Base-by-base conservation (phyloP, 2,329 filamentous ascomycete genomes). In the Blastomyces emzantsi region DNA sequence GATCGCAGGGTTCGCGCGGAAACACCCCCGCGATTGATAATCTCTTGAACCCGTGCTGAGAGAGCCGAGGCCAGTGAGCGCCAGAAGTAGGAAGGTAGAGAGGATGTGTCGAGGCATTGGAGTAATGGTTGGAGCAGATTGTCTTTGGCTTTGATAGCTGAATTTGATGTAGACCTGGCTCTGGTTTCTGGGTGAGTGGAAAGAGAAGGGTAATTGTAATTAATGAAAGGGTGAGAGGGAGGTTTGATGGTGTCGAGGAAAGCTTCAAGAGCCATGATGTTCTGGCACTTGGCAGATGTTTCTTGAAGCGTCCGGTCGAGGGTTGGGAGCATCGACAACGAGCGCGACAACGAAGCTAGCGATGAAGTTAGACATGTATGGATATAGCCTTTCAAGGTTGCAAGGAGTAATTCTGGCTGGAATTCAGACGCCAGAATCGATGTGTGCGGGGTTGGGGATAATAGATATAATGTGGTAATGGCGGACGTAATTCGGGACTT, bases 41-140 rank as follows among this genome's bases (percentile, higher is more conserved):
- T 90, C 68, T 97, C 93, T 74, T 92, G 88, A 0, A 96, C 91
- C 28, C 90, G 84, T 0, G 86, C 80, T 3, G 88, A 85, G 64
- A 97, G 81, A 63, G 86, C 87, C 0, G 89, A 86, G 0, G 94
- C 94, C 70, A 97, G 83, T 9, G 89, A 90, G 62, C 94, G 84
- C 92, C 94, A 99, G 78, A 96, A 99, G 74, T 93, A 96, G 0
- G 90, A 93, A 1, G 91, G 86, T 19, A 99, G 79, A 1, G 90
- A 94, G 0, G 90, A 86, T 0, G 92, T 96, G 75, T 97, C 94
- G 8, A 99, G 83, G n/a, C 87, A 81, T 13, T 84, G 79, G 9
- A 96, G 83, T 0, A 96, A 79, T 0, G 87, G 87, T 64, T 88
- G 84, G 0, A 97, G 81, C 52, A 97, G 82, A 64, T 84, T 84